phyloP scores from a whole-genome alignment of 1,139 yeast genomes.

The Sugiyamaella xylanicola region DNA sequence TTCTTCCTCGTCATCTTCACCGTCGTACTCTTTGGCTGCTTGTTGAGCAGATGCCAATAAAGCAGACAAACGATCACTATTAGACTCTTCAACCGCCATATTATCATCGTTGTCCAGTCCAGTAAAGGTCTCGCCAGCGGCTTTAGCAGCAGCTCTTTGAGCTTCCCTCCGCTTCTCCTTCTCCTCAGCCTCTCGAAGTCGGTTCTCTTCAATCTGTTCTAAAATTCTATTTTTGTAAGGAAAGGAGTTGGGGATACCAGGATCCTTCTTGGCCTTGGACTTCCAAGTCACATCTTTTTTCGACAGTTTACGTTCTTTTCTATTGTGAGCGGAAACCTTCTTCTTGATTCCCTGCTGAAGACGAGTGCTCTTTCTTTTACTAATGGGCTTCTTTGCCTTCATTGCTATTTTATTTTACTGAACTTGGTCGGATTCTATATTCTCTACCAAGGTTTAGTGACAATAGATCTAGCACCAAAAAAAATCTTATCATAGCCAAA shows the following conservation, averaged over 20 bases:
- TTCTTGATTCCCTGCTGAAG: conserved; percentile 95
- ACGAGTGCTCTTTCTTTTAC: conserved; percentile 86
- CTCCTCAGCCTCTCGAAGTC: conserved; percentile 63
- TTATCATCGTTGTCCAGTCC: conserved; percentile 40
- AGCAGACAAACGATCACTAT: conserved; percentile 69
- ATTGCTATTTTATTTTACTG: conserved; percentile 1
- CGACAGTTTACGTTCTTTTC: conserved; percentile 77
- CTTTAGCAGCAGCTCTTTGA: conserved; percentile 52
- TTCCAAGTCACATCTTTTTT: conserved; percentile 95
- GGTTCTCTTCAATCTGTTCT: conserved; percentile 74
- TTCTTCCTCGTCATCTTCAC: conserved; percentile 47
- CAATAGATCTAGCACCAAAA: not conserved
- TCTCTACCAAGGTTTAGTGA: too few species aligned
- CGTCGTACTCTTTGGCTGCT: conserved; percentile 72
- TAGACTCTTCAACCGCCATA: conserved; percentile 46
- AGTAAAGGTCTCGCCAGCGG: conserved; percentile 31
- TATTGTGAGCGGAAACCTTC: conserved; percentile 88
- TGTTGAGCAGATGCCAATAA: conserved; percentile 84
- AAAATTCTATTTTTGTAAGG: conserved; percentile 88
- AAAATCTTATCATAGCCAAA: conserved; percentile 1
- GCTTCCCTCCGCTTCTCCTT: conserved; percentile 53
- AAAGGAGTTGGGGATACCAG: conserved; percentile 92
- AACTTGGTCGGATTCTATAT: not conserved
- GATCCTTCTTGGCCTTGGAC: conserved; percentile 78
- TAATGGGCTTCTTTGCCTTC: conserved; percentile 54